These are phyloP conservation scores for Ganoderma resinaceum DNA, from an alignment of 1,284 basidiomycete species.

Conservation along the genomic window DNA sequence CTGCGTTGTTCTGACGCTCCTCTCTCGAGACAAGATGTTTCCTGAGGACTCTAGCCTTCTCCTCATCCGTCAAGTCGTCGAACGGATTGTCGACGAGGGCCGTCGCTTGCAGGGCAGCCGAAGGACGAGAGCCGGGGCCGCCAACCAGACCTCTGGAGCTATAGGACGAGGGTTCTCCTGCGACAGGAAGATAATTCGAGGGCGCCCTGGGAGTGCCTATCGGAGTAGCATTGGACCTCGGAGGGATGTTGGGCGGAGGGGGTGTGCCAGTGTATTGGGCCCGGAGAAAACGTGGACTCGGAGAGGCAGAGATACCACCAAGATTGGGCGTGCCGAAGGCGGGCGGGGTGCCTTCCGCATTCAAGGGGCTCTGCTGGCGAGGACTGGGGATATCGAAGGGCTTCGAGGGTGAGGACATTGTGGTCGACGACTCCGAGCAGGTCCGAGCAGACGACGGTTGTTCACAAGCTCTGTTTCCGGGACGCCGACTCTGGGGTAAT, in stretches of 20 bases:
- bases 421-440: conserved; percentile 27
- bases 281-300: conserved; percentile 51
- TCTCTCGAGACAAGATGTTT: conserved; percentile 83
- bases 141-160: conserved; percentile 38
- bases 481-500: not conserved
- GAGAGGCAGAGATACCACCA: conserved; percentile 37
- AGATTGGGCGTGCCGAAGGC: conserved; percentile 27
- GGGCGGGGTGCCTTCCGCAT: conserved; percentile 38
- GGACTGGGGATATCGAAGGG: conserved; percentile 65
- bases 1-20: conserved; percentile 52
- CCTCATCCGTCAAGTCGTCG: conserved; percentile 75
- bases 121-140: conserved; percentile 42
- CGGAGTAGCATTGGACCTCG: conserved; percentile 42
- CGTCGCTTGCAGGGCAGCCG: conserved; percentile 25
- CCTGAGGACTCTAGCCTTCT: conserved; percentile 83
- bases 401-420: conserved; percentile 63
- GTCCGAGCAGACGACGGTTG: conserved; percentile 7
- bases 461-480: not conserved
- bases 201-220: conserved; percentile 41
- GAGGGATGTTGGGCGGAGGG: conserved; percentile 70
- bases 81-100: conserved; percentile 39
- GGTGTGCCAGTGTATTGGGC: conserved; percentile 69
- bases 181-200: conserved; percentile 22
- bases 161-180: conserved; percentile 29
- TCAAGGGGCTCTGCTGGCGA: conserved; percentile 31